phyloP scores from a whole-genome alignment of 2,329 filamentous ascomycete species.

The Neophaeococcomyces mojaviensis region DNA sequence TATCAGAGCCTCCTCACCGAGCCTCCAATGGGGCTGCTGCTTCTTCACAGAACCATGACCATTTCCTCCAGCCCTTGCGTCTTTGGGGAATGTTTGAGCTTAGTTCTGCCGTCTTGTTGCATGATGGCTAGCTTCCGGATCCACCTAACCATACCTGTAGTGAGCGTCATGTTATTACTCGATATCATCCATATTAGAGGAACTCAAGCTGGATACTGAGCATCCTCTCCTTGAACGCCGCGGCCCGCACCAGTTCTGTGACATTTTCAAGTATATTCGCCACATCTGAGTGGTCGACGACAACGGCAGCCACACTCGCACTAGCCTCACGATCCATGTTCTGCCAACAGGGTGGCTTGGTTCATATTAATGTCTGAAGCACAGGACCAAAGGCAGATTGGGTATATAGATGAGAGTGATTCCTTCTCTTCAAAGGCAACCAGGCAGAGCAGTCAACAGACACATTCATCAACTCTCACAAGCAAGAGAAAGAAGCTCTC shows the following conservation, averaged over 20 bases:
- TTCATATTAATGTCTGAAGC: neutral
- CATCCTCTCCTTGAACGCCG: conserved; percentile 28
- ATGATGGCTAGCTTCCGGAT: neutral
- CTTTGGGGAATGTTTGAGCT: neutral
- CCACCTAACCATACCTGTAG: neutral
- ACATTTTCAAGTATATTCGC: neutral
- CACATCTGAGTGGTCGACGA: conserved; percentile 3
- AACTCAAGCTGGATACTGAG: conserved; percentile 29
- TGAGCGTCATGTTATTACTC: conserved; percentile 6
- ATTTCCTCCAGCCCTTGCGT: neutral
- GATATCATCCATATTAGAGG: conserved; percentile 18
- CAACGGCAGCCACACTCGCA: conserved; percentile 2
- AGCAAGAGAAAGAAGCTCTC: neutral
- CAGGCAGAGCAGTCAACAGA: neutral
- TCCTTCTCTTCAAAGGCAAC: neutral
- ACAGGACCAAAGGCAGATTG: neutral
- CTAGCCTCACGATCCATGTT: neutral
- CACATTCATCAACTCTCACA: neutral
- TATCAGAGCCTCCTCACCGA: neutral
- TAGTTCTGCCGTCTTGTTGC: conserved; percentile 4
- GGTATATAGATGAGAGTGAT: neutral
- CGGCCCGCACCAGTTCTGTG: conserved; percentile 14
- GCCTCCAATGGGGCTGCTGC: conserved; percentile 4
- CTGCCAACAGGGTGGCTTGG: neutral
- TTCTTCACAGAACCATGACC: neutral